Base-by-base conservation (phyloP, 495 filamentous ascomycete genomes). In the Penicillium fimorum region DNA sequence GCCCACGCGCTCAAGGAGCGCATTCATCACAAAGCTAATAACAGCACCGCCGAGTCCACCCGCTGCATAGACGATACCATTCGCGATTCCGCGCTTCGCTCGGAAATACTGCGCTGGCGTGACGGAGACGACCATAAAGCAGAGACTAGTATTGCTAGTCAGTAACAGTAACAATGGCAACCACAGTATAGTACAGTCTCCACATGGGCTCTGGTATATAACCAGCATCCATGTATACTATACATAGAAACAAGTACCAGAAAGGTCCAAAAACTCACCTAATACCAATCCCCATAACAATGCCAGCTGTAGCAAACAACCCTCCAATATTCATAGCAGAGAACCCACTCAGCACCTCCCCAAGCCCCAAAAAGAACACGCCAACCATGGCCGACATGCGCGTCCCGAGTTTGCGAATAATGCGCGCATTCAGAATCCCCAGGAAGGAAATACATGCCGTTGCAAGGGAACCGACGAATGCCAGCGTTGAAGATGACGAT, bases 81-180 rank as follows among this genome's bases (percentile, higher is more conserved):
- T 83, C 13, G 82, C 82, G 9, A 81, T 73, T 1, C 81, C 82
- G 12, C 78, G 75, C 57, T 79, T 81, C 0, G 66, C 61, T 53
- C 67, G 74, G 66, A 85, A 85, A 55, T 80, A 85, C 55, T 84
- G 81, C 0, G 80, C 76, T 10, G 83, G 77, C 0, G 71, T 73
- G 0, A 70, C 59, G 15, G 78, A 80, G 18, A 78, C 71, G 15
- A 79, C 74, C 76, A 73, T 47, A 40, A 33, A 56, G 27, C 37
- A 57, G n/a, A 58, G 30, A 55, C 66, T 59, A 69, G 75, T 8
- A 58, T 52, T 13, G 3, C 17, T 32, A 32, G 13, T 10, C 44
- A 52, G 30, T 8, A n/a, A 47, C 43, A 59, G 62, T 76, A 32
- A 32, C 30, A 32, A 10, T 76, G 10, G 12, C 30, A 32, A 10